These are phyloP conservation scores for Sarocladiaceae sp. DNA, from an alignment of 2,329 filamentous ascomycete species.

Conservation along the genomic window DNA sequence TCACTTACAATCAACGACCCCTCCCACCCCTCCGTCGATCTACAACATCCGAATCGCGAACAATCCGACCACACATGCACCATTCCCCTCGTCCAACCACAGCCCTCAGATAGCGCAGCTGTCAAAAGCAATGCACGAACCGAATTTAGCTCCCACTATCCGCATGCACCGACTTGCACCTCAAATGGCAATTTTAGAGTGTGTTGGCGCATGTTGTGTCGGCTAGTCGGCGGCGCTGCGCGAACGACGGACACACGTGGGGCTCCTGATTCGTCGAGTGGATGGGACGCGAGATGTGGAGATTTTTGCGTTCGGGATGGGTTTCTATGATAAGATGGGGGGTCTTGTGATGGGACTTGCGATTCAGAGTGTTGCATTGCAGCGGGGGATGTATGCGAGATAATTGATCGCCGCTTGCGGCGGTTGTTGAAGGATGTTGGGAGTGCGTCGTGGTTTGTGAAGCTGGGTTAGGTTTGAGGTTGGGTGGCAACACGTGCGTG, in stretches of 20 bases:
- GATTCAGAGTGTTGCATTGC: slow-evolving; percentile 1
- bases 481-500: not conserved
- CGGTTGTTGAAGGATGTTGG: not conserved
- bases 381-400: not conserved
- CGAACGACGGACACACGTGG: slow-evolving; percentile 10
- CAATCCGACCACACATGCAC: no score
- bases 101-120: not conserved
- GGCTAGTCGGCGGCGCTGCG: not conserved
- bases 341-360: slow-evolving; percentile 1
- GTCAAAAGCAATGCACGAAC: no score
- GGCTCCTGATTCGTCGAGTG: slow-evolving; percentile 11
- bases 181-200: no score
- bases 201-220: not conserved
- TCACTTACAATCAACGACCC: not conserved
- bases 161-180: no score
- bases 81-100: no score
- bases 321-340: not conserved
- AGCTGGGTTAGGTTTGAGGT: not conserved
- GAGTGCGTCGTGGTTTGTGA: not conserved
- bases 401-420: not conserved
- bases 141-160: no score
- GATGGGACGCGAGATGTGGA: not conserved
- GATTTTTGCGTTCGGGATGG: not conserved
- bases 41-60: not conserved
- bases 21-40: not conserved